Conservation (phyloP, 2,329 filamentous ascomycete genomes). For the Ramichloridium luteum region DNA sequence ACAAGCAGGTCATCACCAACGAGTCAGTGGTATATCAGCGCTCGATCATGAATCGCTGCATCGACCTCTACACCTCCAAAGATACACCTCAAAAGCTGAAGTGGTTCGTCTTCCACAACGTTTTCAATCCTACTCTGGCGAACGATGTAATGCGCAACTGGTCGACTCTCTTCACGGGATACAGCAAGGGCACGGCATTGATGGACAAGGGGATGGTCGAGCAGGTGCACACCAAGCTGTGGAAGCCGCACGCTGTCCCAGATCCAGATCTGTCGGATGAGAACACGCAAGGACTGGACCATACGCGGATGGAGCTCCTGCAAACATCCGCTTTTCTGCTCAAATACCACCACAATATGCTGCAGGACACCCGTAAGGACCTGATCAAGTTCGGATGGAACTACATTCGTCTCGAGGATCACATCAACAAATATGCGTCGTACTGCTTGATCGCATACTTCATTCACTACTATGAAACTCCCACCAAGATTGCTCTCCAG, state of each 20-base stretch:
- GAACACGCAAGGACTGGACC: conserved; percentile 75
- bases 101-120: conserved; percentile 78
- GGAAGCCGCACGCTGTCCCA: conserved; percentile 69
- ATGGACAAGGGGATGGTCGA: conserved; percentile 83
- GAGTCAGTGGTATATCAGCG: conserved; percentile 80
- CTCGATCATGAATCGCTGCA: conserved; percentile 66
- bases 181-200: conserved; percentile 52
- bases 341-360: conserved; percentile 80
- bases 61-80: conserved; percentile 75
- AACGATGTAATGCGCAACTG: conserved; percentile 89
- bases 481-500: conserved; percentile 87
- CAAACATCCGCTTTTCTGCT: conserved; percentile 90
- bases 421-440: conserved; percentile 97
- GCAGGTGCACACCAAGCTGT: conserved; percentile 80
- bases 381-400: conserved; percentile 99
- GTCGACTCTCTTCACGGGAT: conserved; percentile 39
- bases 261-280: conserved; percentile 75
- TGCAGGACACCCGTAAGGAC: conserved; percentile 89
- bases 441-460: conserved; percentile 97
- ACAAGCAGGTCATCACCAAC: conserved; percentile 69
- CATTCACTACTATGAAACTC: conserved; percentile 92
- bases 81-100: conserved; percentile 78
- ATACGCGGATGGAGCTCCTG: conserved; percentile 88
- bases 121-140: conserved; percentile 91
- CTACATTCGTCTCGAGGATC: conserved; percentile 94